Evolutionary conservation across 306 rosid species (phyloP).

Genomic region (Corylus americana): DNA sequence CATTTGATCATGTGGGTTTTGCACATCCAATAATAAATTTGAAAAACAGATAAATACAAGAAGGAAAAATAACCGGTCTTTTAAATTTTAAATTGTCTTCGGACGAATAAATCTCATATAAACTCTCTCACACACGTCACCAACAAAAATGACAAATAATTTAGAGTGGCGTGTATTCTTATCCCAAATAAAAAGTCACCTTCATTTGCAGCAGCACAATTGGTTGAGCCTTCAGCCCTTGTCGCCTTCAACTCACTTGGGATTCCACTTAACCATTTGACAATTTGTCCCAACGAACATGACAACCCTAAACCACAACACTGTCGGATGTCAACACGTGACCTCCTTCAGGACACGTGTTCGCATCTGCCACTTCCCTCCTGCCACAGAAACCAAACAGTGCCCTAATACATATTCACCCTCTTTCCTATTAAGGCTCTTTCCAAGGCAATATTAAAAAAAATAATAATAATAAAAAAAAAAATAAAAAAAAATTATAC

Average conservation of each 20-base stretch:
- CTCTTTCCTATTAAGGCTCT: too few species aligned
- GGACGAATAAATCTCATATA: too few species aligned
- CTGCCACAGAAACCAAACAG: background rate
- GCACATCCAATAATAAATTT: too few species aligned
- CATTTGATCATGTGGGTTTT: too few species aligned
- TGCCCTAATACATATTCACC: too few species aligned
- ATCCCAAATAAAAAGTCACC: too few species aligned
- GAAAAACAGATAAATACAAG: too few species aligned
- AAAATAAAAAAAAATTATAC: background rate
- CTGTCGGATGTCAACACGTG: background rate
- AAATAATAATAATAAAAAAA: too few species aligned
- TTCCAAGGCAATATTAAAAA: background rate
- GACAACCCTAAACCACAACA: slow-evolving; percentile 26
- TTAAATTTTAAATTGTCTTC: too few species aligned
- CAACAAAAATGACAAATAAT: too few species aligned
- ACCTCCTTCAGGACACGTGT: background rate
- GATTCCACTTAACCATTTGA: slow-evolving; percentile 54
- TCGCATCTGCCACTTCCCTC: background rate
- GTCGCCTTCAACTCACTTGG: slow-evolving; percentile 53
- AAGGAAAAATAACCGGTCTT: too few species aligned
- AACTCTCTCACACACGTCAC: background rate
- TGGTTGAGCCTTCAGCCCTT: slow-evolving; percentile 21
- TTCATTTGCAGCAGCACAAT: background rate
- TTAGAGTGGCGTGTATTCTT: too few species aligned
- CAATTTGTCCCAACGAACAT: slow-evolving; percentile 30